Base-by-base conservation (phyloP, 345 rosid species). In the Mallotus nudiflorus region DNA sequence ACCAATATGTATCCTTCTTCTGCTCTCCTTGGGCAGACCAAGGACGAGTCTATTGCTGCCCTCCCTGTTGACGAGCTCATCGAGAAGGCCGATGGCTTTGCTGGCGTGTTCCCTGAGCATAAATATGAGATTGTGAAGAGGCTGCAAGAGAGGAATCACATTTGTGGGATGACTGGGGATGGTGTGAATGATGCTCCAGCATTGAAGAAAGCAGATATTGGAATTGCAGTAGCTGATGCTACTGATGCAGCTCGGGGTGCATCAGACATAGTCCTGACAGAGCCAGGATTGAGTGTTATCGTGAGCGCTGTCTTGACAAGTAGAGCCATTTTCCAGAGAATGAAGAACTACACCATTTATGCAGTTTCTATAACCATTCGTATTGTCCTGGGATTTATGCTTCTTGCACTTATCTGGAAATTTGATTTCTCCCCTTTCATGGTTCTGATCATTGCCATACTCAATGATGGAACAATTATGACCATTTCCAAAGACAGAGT, bases 151-250 rank as follows among this genome's bases (percentile, higher is more conserved):
- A 85, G 78, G 89, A 91, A 94, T 62, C 97, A 94, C 71, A 91
- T 94, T 18, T 91, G 97, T 62, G 98, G 98, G 48, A 94, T 94
- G 97, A 94, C 97, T 22, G 98, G 98, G 73, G 96, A 94, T 69
- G 96, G 98, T 33, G 98, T 94, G 68, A 94, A 94, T 75, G 98
- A 93, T 81, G 98, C 98, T 3, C 97, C 98, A 1, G 98, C 98
- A 50, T 75, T 93, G 45, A 94, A 91, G 87, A 94, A 76, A 71
- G 98, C 96, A 28, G 98, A 89, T 83, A 94, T 91, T 68, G 98
- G 97, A 67, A 91, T 91, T 78, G 98, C 96, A 14, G 98, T 91
- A n/a, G 96, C 87, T 62, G 98, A 91, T 76, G 98, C 98, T 3
- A 93, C 98, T 8, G 98, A 93, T 78, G 97, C 97, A 66, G 98